Evolutionary conservation across 768 basidiomycete genomes (phyloP).

Genomic region (Clitopilus passeckerianus): DNA sequence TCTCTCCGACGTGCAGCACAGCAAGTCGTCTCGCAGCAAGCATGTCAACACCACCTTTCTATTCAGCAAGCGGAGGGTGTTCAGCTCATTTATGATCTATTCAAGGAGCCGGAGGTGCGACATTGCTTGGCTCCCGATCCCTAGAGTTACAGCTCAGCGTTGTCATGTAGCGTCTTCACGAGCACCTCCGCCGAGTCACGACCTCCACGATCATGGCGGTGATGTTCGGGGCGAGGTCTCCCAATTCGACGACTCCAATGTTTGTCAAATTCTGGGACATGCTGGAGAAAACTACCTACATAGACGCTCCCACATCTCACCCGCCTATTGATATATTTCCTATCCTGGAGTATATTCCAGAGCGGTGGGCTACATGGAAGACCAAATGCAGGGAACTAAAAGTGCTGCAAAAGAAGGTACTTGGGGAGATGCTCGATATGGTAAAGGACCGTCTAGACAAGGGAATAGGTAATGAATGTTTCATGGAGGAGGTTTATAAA

Average conservation of each 20-base stretch:
- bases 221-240: not conserved
- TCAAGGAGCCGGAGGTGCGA: not conserved
- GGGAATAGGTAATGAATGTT: constrained; percentile 16
- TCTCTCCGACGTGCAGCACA: not conserved
- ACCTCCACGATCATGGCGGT: not conserved
- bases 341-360: constrained; percentile 11
- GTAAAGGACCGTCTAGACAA: constrained; percentile 5
- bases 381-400: not conserved
- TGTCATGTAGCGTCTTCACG: not conserved
- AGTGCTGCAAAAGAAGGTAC: constrained; percentile 2
- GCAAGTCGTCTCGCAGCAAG: not conserved
- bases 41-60: not conserved
- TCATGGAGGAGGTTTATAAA: constrained; percentile 16
- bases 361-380: constrained; percentile 13
- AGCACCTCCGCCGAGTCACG: not conserved
- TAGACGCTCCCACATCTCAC: not conserved
- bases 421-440: constrained; percentile 3
- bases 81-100: not conserved
- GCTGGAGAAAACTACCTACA: not conserved
- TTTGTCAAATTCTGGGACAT: not conserved
- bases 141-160: too few relatives aligned
- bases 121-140: not conserved
- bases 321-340: constrained; percentile 1
- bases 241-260: not conserved
- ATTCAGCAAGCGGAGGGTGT: not conserved